Percentiles rank a stretch among this genome's conserved stretches.
These are phyloP conservation scores for Fraxinus sp. DNA, from an alignment of 305 asterid genomes.

Conservation along the genomic window DNA sequence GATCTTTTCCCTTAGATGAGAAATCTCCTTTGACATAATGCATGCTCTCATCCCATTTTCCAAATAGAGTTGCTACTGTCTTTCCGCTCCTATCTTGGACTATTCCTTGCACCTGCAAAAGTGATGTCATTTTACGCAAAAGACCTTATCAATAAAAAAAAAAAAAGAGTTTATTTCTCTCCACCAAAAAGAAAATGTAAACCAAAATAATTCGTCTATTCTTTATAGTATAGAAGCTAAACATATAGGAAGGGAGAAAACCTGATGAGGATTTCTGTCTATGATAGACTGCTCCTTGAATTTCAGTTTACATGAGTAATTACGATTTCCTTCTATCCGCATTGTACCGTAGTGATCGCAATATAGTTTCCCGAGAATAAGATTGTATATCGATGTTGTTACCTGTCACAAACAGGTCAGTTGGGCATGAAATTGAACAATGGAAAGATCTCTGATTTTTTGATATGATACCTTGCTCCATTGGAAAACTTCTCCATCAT, in stretches of 20 bases:
- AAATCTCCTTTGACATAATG: constrained; percentile 67
- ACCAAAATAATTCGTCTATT: not conserved
- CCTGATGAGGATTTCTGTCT: constrained; percentile 98
- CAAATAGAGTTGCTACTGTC: constrained; percentile 70
- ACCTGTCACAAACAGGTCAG: constrained; percentile 51
- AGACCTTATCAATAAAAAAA: constrained; percentile 11
- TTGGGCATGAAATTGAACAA: constrained; percentile 22
- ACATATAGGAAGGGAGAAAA: constrained; percentile 22
- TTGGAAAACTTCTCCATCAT: constrained; percentile 88
- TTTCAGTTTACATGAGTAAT: constrained; percentile 79
- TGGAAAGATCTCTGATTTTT: constrained; percentile 3
- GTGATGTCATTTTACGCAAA: constrained; percentile 15
- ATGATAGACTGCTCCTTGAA: constrained; percentile 97
- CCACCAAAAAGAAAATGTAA: not conserved
- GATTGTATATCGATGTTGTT: constrained; percentile 93
- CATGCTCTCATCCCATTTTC: constrained; percentile 98
- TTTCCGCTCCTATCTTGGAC: constrained; percentile 78
- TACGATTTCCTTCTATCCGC: constrained; percentile 75
- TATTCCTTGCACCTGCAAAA: constrained; percentile 76
- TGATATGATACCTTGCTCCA: constrained; percentile 77
- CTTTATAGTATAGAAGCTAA: constrained; percentile 15
- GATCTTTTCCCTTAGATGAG: constrained; percentile 55
- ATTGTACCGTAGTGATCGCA: constrained; percentile 96
- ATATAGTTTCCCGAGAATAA: constrained; percentile 86
- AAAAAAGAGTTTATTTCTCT: not conserved